Percentiles rank a stretch among this genome's conserved stretches.
phyloP scores from a whole-genome alignment of 768 basidiomycete genomes.

The Termitomyces sp. region DNA sequence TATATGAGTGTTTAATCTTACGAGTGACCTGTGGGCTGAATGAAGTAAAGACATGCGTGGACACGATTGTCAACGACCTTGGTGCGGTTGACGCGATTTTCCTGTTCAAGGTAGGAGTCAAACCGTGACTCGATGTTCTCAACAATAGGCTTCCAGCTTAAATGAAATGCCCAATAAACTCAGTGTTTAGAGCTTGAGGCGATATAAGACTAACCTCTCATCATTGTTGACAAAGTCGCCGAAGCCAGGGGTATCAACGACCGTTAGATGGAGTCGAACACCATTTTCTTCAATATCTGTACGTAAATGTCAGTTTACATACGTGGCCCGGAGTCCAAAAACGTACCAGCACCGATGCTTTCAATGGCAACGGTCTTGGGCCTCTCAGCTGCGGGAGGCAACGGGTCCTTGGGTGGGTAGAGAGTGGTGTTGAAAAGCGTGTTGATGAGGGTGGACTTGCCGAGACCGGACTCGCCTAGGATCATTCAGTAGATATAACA shows the following conservation, averaged over 20 bases:
- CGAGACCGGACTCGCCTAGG: constrained; percentile 93
- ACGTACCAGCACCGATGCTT: constrained; percentile 93
- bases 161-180: constrained; percentile 14
- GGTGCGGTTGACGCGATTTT: constrained; percentile 93
- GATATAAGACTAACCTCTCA: constrained; percentile 62
- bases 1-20: constrained; percentile 38
- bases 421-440: constrained; percentile 97
- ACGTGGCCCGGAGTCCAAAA: constrained; percentile 18
- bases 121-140: constrained; percentile 98
- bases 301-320: constrained; percentile 22
- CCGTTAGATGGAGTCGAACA: constrained; percentile 93
- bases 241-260: constrained; percentile 98
- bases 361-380: constrained; percentile 96
- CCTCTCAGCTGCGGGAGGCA: constrained; percentile 79
- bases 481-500: constrained; percentile 18
- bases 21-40: constrained; percentile 98
- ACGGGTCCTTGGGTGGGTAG: constrained; percentile 83
- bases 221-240: constrained; percentile 99
- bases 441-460: constrained; percentile 98
- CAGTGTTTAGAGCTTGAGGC: constrained; percentile 9
- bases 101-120: constrained; percentile 96
- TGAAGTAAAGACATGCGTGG: constrained; percentile 98
- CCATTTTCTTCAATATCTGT: constrained; percentile 98
- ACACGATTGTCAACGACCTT: constrained; percentile 97
- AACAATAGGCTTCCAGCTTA: constrained; percentile 96